phyloP scores from a whole-genome alignment of 805 yeast genomes.

The Wickerhamiella hasegawae region DNA sequence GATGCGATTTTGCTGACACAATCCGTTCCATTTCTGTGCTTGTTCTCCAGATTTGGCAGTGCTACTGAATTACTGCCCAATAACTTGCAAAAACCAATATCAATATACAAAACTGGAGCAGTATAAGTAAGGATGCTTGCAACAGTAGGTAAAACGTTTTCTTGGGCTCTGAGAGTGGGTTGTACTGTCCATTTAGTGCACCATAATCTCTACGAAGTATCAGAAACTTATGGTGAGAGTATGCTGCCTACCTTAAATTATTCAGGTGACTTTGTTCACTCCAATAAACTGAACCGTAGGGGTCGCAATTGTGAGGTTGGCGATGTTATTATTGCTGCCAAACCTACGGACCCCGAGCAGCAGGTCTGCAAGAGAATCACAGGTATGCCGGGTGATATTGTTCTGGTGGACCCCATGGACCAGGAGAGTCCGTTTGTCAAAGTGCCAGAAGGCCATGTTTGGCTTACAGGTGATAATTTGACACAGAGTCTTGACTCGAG shows the following conservation, averaged over 20 bases:
- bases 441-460: slow-evolving; percentile 89
- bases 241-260: slow-evolving; percentile 84
- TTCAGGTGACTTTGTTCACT: slow-evolving; percentile 63
- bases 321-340: slow-evolving; percentile 72
- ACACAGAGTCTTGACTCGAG: slow-evolving; percentile 80
- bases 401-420: slow-evolving; percentile 55
- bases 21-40: too few relatives aligned
- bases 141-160: slow-evolving; percentile 8
- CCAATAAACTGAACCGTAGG: slow-evolving; percentile 40
- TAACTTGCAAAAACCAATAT: too few relatives aligned
- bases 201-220: slow-evolving; percentile 52
- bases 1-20: too few relatives aligned
- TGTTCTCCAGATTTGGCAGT: too few relatives aligned
- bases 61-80: too few relatives aligned
- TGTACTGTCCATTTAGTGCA: slow-evolving; percentile 43
- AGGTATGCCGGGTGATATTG: slow-evolving; percentile 90
- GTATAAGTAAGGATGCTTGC: not conserved
- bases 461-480: slow-evolving; percentile 94
- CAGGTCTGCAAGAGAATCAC: slow-evolving; percentile 86
- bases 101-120: too few relatives aligned
- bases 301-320: slow-evolving; percentile 65
- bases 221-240: slow-evolving; percentile 81
- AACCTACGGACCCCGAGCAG: slow-evolving; percentile 77
- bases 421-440: slow-evolving; percentile 33
- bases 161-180: slow-evolving; percentile 22